Evolutionary conservation across 805 yeast species (phyloP), one percentile per base, ranked within the genome.

Genomic region (Komagataella phaffii): DNA sequence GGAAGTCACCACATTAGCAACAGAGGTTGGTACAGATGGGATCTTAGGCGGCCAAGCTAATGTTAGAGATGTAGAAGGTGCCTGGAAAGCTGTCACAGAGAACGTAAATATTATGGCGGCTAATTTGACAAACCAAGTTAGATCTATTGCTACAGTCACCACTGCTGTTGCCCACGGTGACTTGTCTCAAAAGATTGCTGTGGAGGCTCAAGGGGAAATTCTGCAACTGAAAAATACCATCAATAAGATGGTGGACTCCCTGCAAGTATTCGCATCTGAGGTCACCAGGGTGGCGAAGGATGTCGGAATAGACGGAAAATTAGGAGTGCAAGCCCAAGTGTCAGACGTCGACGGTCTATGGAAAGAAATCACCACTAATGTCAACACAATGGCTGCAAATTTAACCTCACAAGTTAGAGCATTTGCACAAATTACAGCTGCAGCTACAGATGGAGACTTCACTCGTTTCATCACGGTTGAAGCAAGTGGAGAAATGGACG

Each of bases 121-220:
- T 43, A 88, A 88, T 62, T 73, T 88, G 58, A 88, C 96, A 3
- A 86, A 85, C 56, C 96, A 88, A 68, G 96, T 88, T 57, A 76
- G 96, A 66, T 81, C 88, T 17, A 88, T 88, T 58, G 95, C 95
- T 3, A 85, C 89, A 10, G 96, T 88, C 53, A 88, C 95, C 1
- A 85, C 95, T 3, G 95, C 95, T 3, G 96, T 88, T 47, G 96
- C 96, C 1, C 85, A 85, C 64, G 96, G 96, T 60, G 95, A 88
- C 62, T 73, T 88, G 57, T 79, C 86, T 3, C 90, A 84, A 61
- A 88, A 88, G 66, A 88, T 88, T 66, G 87, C 80, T 55, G 96
- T 88, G 23, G 91, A 83, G 59, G 95, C 96, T 7, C 91, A 87
- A 64, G 96, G 96, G 51, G 96, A 88, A 63, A 87, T 88, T 58